Conservation (phyloP, 2,329 filamentous ascomycete genomes). For the Stylonectria norvegica region DNA sequence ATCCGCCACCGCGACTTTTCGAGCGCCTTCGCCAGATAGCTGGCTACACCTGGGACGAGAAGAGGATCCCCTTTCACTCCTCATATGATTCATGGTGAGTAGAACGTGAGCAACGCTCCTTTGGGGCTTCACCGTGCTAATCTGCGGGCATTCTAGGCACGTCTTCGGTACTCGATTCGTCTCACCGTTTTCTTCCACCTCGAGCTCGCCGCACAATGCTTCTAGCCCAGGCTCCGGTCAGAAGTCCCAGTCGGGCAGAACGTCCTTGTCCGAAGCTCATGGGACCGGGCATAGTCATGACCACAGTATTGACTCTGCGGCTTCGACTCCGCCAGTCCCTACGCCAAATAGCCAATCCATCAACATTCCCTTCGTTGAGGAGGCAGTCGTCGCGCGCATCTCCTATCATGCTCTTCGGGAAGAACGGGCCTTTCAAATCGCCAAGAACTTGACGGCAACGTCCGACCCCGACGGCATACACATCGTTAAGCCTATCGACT, state of each 20-base stretch:
- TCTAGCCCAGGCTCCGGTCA: conserved; percentile 43
- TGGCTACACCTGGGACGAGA: conserved; percentile 75
- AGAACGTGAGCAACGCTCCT: conserved; percentile 17
- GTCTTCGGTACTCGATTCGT: conserved; percentile 61
- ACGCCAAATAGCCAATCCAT: conserved; percentile 32
- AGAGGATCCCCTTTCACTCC: conserved; percentile 53
- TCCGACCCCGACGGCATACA: conserved; percentile 71
- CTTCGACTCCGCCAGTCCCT: conserved; percentile 34
- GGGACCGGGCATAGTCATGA: conserved; percentile 33
- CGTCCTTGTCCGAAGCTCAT: conserved; percentile 41
- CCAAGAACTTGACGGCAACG: conserved; percentile 66
- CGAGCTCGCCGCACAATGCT: conserved; percentile 43
- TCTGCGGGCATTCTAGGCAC: conserved; percentile 60
- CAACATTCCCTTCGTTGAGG: conserved; percentile 56
- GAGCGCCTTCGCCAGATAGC: conserved; percentile 70
- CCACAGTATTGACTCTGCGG: conserved; percentile 38
- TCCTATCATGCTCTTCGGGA: conserved; percentile 79
- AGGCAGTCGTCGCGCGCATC: conserved; percentile 73
- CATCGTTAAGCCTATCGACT: conserved; percentile 76
- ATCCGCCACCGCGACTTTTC: conserved; percentile 65
- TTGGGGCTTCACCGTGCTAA: too few species aligned
- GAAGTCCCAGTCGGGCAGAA: conserved; percentile 42
- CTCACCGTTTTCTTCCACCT: conserved; percentile 47
- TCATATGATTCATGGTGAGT: conserved; percentile 85
- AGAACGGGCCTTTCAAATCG: conserved; percentile 83